These are phyloP conservation scores for Ascobolus immersus DNA, from an alignment of 495 filamentous ascomycete species.

Conservation along the genomic window DNA sequence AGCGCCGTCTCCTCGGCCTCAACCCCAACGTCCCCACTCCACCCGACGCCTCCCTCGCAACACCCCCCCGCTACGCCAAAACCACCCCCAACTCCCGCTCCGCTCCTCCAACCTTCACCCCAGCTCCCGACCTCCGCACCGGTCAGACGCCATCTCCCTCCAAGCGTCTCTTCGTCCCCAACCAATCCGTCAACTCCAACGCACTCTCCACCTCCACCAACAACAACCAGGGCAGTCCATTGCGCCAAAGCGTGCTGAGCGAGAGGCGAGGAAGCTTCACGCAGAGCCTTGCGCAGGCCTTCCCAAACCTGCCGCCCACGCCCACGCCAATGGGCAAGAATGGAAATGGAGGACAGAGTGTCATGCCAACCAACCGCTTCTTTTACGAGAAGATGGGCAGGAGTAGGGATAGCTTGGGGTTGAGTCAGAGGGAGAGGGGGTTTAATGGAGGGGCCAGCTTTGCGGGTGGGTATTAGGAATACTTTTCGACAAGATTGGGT, in stretches of 20 bases:
- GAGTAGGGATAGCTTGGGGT: slow-evolving; percentile 6
- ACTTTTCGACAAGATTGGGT: no score
- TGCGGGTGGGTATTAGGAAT: no score
- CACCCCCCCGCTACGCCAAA: slow-evolving; percentile 65
- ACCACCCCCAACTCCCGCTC: slow-evolving; percentile 32
- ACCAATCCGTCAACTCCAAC: slow-evolving; percentile 4
- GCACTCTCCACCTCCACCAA: slow-evolving; percentile 3
- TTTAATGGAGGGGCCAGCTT: no score
- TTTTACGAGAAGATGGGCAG: slow-evolving; percentile 43
- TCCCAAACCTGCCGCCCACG: slow-evolving; percentile 9
- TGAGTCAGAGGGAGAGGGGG: slow-evolving; percentile 2
- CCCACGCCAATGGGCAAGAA: slow-evolving; percentile 28
- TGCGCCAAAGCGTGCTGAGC: not conserved
- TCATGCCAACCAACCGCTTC: slow-evolving; percentile 60
- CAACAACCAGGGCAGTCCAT: not conserved
- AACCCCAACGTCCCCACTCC: slow-evolving; percentile 38
- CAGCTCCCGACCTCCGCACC: slow-evolving; percentile 28
- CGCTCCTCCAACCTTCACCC: slow-evolving; percentile 24
- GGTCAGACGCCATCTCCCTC: no score
- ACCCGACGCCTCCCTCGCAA: slow-evolving; percentile 40
- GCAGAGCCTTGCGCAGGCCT: not conserved
- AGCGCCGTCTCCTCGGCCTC: slow-evolving; percentile 63
- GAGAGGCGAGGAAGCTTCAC: not conserved
- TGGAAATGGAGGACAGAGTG: slow-evolving; percentile 27
- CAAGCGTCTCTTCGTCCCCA: slow-evolving; percentile 20